Evolutionary conservation across 169 alveolate genomes (phyloP), one percentile per base, ranked within the genome.

Genomic region (Plasmodium knowlesi): DNA sequence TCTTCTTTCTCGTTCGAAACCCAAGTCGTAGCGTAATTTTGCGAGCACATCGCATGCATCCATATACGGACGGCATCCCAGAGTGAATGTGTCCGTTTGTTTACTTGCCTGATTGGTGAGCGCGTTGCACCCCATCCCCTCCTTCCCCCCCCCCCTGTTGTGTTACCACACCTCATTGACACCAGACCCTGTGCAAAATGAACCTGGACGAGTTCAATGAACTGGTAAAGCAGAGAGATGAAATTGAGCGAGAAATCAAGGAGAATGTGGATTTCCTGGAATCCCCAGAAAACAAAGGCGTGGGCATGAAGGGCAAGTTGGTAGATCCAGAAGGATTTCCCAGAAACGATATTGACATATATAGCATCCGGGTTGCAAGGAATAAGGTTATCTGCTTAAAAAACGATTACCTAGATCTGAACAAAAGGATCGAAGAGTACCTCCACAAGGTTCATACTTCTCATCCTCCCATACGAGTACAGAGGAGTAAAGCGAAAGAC

Each of bases 241-340:
- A 92, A 54, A 95, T 96, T 5, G 97, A 96, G 82, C 71, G 50
- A 5, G 97, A 96, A 22, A 93, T 96, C 82, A 94, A 95, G 61
- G 97, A 95, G 39, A 84, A 93, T 32, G 22, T 95, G 25, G 81
- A 82, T 41, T 95, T 76, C 83, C 83, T 96, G 30, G 95, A 96
- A 91, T 93, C 95, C 14, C 96, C 95, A 12, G 97, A 96, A 82
- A 93, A 96, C 74, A 95, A 95, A 74, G 37, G 83, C 12, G 96
- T 96, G 22, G 97, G 97, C 2, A 46, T 96, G 94, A 34, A 79
- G 9, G 96, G 96, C 25, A 93, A 96, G 12, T 92, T 96, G 43
- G 86, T 96, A 16, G 97, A 96, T 79, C 28, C 80, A 25, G 97
- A 96, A 41, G 95, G 95, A 28, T 96, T 93, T 50, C 97, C 97